phyloP scores from a whole-genome alignment of 1,139 yeast genomes.

The Yamadazyma triangularis region DNA sequence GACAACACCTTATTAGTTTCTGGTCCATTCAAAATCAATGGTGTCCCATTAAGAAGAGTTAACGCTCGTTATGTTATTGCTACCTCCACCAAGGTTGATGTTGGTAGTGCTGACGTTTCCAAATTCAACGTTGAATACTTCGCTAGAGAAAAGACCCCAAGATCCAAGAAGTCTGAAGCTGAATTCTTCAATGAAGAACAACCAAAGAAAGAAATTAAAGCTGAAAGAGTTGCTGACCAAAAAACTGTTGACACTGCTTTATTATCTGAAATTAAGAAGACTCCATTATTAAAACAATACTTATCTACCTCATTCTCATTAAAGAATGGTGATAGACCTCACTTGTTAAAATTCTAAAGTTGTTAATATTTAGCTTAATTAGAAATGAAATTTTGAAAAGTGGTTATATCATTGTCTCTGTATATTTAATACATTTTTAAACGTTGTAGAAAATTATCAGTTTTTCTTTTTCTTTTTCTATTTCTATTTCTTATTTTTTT shows the following conservation, averaged over 20 bases:
- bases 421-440: conserved; percentile 32
- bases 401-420: conserved; percentile 21
- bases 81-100: conserved; percentile 88
- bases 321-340: conserved; percentile 99
- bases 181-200: conserved; percentile 89
- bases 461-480: conserved; percentile 1
- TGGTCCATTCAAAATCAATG: conserved; percentile 99
- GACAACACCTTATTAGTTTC: conserved; percentile 98
- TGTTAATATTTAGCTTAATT: conserved; percentile 9
- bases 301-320: conserved; percentile 95
- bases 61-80: conserved; percentile 99
- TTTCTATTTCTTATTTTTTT: too few relatives aligned
- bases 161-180: conserved; percentile 80
- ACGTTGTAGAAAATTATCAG: conserved; percentile 3
- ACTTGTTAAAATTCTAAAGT: conserved; percentile 90
- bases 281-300: conserved; percentile 97
- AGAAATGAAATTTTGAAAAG: conserved; percentile 6
- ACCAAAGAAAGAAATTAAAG: conserved; percentile 83
- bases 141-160: conserved; percentile 89
- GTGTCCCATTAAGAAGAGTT: conserved; percentile 99
- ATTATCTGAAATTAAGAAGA: conserved; percentile 92
- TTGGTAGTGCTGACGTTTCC: conserved; percentile 78
- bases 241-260: conserved; percentile 93
- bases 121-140: conserved; percentile 96
- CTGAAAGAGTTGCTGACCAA: conserved; percentile 98